Evolutionary conservation across 768 basidiomycete species (phyloP).

Genomic region (Kwoniella bestiolae): DNA sequence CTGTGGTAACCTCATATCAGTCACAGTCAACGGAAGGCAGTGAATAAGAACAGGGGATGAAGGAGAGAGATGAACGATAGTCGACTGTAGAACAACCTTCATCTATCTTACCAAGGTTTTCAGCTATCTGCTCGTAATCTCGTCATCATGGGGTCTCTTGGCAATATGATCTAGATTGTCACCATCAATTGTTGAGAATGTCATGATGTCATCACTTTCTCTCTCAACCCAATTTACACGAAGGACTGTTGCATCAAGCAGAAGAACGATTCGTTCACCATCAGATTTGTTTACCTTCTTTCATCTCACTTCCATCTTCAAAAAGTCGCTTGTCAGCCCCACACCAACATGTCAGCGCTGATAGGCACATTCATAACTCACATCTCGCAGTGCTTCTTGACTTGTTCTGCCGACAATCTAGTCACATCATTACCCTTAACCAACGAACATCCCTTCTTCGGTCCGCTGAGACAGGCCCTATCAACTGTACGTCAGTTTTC

Average conservation of each 20-base stretch:
- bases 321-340: background rate
- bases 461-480: conserved; percentile 27
- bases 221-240: background rate
- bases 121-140: no score
- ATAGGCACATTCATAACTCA: conserved; percentile 15
- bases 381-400: conserved; percentile 15
- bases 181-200: no score
- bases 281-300: background rate
- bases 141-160: no score
- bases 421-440: conserved; percentile 33
- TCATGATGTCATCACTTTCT: conserved; percentile 2
- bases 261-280: no score
- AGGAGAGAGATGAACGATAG: no score
- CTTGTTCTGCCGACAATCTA: conserved; percentile 18
- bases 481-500: conserved; percentile 6
- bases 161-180: no score
- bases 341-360: conserved; percentile 5
- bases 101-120: no score
- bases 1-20: no score
- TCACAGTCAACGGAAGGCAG: no score
- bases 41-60: no score
- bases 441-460: conserved; percentile 29
- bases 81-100: no score
- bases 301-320: background rate
- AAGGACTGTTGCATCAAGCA: background rate